Base-by-base conservation (phyloP, 257 asterid genomes). In the Buddleja alternifolia region DNA sequence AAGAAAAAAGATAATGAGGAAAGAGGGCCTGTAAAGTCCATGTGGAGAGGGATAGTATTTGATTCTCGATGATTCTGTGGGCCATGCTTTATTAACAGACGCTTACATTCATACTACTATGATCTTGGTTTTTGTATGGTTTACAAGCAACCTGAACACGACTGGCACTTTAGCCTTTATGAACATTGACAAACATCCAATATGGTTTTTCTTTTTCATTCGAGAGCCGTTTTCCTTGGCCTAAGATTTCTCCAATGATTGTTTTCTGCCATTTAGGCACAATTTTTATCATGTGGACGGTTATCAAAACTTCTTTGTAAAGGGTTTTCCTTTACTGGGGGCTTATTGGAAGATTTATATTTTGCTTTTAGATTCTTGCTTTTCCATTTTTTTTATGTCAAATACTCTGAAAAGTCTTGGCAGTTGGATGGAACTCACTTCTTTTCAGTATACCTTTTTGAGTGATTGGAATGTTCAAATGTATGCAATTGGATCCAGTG, bases 1-100 rank as follows among this genome's bases (percentile, higher is more conserved):
- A 51, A 5, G 34, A 29, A 29, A 29, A 29, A 29, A 29, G 44
- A 19, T 62, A 24, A 48, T 15, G 32, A 58, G 24, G 57, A 37
- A 51, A 59, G 54, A 37, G 10, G 16, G 36, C 55, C 23, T 42
- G 68, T 34, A 74, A 46, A 65, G 42, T 59, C 69, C 19, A 21
- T 71, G 61, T 46, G 4, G 45, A 7, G 68, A 48, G 57, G 10
- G 29, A 56, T 41, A 41, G 2, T 59, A 51, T 59, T 14, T 4
- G 19, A 37, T 48, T 39, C 1, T 12, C 51, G 65, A 41, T 63
- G 10, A 1, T 63, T 74, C 20, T 32, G 1, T n/a, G n/a, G 46
- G 46, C 34, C 12, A 16, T 12, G 3, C 37, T 36, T 36, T 58
- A 10, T 58, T 14, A 32, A n/a, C 6, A 16, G 34, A n/a, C 12